phyloP scores from a whole-genome alignment of 2,329 filamentous ascomycete species.

The Alternaria ventricosa region DNA sequence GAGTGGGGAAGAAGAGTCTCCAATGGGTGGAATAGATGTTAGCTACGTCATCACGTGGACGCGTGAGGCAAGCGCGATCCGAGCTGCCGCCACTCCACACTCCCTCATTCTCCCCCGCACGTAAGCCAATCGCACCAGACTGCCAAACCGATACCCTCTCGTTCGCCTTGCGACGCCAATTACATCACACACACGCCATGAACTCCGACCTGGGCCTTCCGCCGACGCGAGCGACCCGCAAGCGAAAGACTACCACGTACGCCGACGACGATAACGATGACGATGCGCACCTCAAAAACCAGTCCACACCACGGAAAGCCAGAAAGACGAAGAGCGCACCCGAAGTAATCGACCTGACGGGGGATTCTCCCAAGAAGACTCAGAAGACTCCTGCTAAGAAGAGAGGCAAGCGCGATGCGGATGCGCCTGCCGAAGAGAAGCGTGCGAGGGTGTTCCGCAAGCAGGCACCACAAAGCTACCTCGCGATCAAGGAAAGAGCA shows the following conservation, averaged over 20 bases:
- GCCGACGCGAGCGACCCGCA: slow-evolving; percentile 17
- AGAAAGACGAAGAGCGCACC: slow-evolving; percentile 5
- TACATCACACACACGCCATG: neutral
- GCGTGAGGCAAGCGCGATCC: slow-evolving; percentile 8
- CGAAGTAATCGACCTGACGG: slow-evolving; percentile 15
- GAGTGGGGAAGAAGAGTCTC: neutral
- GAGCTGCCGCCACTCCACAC: slow-evolving; percentile 2
- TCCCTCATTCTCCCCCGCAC: neutral
- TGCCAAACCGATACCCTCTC: neutral
- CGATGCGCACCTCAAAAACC: neutral
- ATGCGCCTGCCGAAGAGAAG: slow-evolving; percentile 36
- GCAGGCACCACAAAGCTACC: slow-evolving; percentile 55
- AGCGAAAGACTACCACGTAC: slow-evolving; percentile 29
- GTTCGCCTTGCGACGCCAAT: neutral
- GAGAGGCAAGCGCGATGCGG: slow-evolving; percentile 21
- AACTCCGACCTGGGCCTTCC: neutral
- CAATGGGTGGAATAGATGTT: neutral
- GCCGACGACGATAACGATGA: slow-evolving; percentile 17
- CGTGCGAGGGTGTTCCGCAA: slow-evolving; percentile 40
- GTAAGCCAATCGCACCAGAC: neutral
- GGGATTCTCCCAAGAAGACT: slow-evolving; percentile 18
- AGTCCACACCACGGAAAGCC: slow-evolving; percentile 9
- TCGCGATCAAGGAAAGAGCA: slow-evolving; percentile 57
- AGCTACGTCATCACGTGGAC: slow-evolving; percentile 17
- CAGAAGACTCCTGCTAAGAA: slow-evolving; percentile 22